Conservation (phyloP, 495 filamentous ascomycete genomes). For the Glonium stellatum region DNA sequence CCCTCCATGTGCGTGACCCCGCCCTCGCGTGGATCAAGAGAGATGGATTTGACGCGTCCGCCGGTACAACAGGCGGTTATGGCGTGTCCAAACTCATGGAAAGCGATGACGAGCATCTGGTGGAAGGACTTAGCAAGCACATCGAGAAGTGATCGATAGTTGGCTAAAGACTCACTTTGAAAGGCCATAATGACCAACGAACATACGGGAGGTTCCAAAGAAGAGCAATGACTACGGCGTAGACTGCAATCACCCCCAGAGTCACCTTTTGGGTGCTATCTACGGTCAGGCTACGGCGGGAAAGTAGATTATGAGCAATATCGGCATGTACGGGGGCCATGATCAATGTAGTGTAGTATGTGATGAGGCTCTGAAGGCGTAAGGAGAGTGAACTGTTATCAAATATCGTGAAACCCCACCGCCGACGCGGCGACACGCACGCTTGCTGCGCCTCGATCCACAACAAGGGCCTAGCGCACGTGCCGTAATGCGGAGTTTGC, state of each 20-base stretch:
- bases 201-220: constrained; percentile 76
- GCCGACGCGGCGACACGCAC: no score
- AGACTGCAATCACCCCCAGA: constrained; percentile 60
- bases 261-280: constrained; percentile 67
- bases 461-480: no score
- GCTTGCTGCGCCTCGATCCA: no score
- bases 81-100: constrained; percentile 77
- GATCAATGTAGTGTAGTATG: no score
- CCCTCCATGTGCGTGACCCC: constrained; percentile 75
- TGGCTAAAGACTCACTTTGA: constrained; percentile 52
- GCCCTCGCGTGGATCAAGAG: constrained; percentile 61
- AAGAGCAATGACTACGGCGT: constrained; percentile 66
- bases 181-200: constrained; percentile 68
- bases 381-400: no score
- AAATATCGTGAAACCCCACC: no score
- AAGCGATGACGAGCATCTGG: constrained; percentile 77
- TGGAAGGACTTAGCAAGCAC: constrained; percentile 1
- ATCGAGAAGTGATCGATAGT: not conserved
- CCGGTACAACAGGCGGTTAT: constrained; percentile 66
- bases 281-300: constrained; percentile 52
- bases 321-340: no score
- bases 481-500: no score
- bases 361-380: no score
- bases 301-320: constrained; percentile 3
- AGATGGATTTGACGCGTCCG: constrained; percentile 65